Evolutionary conservation across 2,329 filamentous ascomycete species (phyloP).

Genomic region (Trichophyton verrucosum): DNA sequence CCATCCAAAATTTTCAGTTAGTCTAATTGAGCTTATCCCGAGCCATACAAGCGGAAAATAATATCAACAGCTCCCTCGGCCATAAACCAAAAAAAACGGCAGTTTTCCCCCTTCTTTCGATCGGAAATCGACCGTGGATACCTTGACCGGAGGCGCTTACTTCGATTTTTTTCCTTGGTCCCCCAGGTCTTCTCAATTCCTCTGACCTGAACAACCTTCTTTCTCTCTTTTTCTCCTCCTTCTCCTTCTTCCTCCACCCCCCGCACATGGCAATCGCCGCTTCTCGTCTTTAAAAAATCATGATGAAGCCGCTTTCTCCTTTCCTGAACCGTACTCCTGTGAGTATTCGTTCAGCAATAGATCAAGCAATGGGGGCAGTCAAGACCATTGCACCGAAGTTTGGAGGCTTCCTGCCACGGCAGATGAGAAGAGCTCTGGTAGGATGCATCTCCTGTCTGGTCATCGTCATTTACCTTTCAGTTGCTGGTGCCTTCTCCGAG

Average conservation of each 20-base stretch:
- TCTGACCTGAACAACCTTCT: background rate
- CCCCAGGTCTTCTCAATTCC: background rate
- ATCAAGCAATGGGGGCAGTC: background rate
- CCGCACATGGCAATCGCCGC: background rate
- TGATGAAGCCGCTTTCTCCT: background rate
- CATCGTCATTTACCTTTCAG: conserved; percentile 38
- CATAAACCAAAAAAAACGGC: background rate
- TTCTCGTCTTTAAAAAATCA: background rate
- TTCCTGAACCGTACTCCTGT: background rate
- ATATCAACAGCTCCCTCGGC: conserved; percentile 3
- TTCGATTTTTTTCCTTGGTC: background rate
- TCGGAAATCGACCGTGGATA: conserved; percentile 2
- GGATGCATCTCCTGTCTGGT: conserved; percentile 36
- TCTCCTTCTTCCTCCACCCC: background rate
- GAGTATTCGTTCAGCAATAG: conserved; percentile 1
- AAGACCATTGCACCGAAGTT: conserved; percentile 1
- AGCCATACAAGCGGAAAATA: background rate
- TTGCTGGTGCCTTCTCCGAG: conserved; percentile 27
- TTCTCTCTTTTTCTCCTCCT: background rate
- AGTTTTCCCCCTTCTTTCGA: background rate
- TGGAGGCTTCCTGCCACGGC: conserved; percentile 34
- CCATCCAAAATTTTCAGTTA: conserved; percentile 1
- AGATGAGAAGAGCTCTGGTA: conserved; percentile 38
- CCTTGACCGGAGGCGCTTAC: background rate
- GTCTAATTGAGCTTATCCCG: conserved; percentile 1